phyloP scores from a whole-genome alignment of 1,284 basidiomycete genomes.

The Exsudoporus floridanus region DNA sequence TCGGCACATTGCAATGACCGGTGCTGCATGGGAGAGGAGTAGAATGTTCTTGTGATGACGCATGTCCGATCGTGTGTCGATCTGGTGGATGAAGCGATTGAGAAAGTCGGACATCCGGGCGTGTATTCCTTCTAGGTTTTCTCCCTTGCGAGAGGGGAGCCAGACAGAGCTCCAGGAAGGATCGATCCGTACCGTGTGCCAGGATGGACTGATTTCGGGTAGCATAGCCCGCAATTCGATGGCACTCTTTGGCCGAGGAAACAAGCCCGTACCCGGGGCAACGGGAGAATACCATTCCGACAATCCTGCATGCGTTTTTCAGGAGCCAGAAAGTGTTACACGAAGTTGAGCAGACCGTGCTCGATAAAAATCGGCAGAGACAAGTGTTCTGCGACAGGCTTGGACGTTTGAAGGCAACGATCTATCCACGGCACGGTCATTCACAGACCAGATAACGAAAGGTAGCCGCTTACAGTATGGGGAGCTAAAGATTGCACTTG shows the following conservation, averaged over 20 bases:
- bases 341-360: constrained; percentile 52
- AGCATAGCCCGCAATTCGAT: constrained; percentile 50
- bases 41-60: constrained; percentile 52
- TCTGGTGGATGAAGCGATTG: constrained; percentile 47
- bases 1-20: constrained; percentile 68
- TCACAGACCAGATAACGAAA: background rate
- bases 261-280: constrained; percentile 62
- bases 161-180: constrained; percentile 61
- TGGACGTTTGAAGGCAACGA: constrained; percentile 79
- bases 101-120: constrained; percentile 57
- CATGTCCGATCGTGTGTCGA: constrained; percentile 45
- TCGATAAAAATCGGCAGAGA: constrained; percentile 70
- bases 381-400: constrained; percentile 62
- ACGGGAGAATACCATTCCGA: constrained; percentile 86
- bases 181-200: constrained; percentile 64
- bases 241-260: constrained; percentile 65
- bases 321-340: background rate
- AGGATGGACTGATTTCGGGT: constrained; percentile 57
- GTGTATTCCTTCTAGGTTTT: constrained; percentile 65
- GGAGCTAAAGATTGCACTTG: constrained; percentile 77
- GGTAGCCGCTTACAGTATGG: constrained; percentile 61
- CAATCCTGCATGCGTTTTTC: constrained; percentile 49
- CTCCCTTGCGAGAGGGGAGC: constrained; percentile 72
- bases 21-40: constrained; percentile 79
- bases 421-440: constrained; percentile 44